Conservation (phyloP, 2,329 filamentous ascomycete genomes). For the Cadophora malorum region DNA sequence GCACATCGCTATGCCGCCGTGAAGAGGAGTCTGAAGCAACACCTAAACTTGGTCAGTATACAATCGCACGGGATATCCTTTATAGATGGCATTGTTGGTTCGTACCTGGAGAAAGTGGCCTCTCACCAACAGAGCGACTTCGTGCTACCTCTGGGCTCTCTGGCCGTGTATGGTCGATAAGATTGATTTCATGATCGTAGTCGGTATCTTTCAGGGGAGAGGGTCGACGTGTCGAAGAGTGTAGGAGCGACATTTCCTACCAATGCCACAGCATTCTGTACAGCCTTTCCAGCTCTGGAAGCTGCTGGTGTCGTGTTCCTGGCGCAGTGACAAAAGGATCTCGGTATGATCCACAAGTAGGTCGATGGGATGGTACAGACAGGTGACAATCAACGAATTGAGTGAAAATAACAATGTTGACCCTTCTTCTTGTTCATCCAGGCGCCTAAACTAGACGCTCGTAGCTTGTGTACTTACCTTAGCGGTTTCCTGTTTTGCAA, state of each 20-base stretch:
- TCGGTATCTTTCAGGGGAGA: slow-evolving; percentile 62
- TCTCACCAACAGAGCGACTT: slow-evolving; percentile 32
- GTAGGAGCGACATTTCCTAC: slow-evolving; percentile 41
- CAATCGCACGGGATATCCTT: background rate
- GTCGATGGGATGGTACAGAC: background rate
- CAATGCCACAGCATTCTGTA: slow-evolving; percentile 13
- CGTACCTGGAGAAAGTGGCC: slow-evolving; percentile 21
- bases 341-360: background rate
- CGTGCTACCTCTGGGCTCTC: slow-evolving; percentile 22
- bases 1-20: slow-evolving; percentile 36
- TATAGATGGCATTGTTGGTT: background rate
- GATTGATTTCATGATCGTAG: slow-evolving; percentile 74
- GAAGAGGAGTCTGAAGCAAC: slow-evolving; percentile 37
- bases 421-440: background rate
- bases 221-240: slow-evolving; percentile 54
- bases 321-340: background rate
- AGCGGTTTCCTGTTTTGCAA: slow-evolving; percentile 1
- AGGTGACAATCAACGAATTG: background rate
- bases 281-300: slow-evolving; percentile 1
- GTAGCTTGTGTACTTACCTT: background rate
- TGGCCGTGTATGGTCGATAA: slow-evolving; percentile 59
- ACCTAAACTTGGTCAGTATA: background rate
- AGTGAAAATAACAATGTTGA: slow-evolving; percentile 7
- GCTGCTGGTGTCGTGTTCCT: slow-evolving; percentile 13
- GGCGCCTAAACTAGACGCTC: slow-evolving; percentile 2